phyloP scores from a whole-genome alignment of 2,329 filamentous ascomycete species.

The Atkinsonella hypoxylon region DNA sequence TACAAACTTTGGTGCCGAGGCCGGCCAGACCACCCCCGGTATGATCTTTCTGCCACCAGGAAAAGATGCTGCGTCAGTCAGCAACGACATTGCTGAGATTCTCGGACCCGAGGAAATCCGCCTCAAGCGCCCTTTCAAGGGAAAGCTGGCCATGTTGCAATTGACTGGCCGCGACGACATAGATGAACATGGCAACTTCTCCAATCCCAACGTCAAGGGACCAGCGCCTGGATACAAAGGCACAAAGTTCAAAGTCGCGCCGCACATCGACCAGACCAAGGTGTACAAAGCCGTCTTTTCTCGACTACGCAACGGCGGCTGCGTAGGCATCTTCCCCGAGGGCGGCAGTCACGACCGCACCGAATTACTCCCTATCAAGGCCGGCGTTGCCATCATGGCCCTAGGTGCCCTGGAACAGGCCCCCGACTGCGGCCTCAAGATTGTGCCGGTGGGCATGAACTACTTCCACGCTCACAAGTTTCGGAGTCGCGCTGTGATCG shows the following conservation, averaged over 20 bases:
- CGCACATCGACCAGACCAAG: conserved; percentile 85
- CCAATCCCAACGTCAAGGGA: conserved; percentile 40
- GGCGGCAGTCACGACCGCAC: conserved; percentile 92
- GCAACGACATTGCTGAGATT: conserved; percentile 74
- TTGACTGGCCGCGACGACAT: conserved; percentile 71
- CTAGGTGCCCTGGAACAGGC: conserved; percentile 77
- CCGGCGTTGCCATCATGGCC: conserved; percentile 96
- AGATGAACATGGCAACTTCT: conserved; percentile 51
- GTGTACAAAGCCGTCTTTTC: conserved; percentile 92
- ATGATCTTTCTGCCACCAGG: conserved; percentile 77
- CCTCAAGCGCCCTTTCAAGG: conserved; percentile 79
- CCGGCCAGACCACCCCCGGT: conserved; percentile 64
- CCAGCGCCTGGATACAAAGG: conserved; percentile 56
- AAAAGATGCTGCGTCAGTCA: conserved; percentile 65
- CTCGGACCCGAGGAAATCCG: conserved; percentile 68
- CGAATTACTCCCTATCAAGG: conserved; percentile 83
- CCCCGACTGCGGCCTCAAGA: conserved; percentile 80
- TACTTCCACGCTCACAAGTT: conserved; percentile 99
- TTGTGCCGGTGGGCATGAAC: conserved; percentile 97
- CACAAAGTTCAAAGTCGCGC: conserved; percentile 75
- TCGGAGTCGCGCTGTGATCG: conserved; percentile 85
- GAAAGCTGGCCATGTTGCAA: conserved; percentile 61
- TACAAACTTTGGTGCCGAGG: conserved; percentile 64
- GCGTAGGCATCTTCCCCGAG: conserved; percentile 94
- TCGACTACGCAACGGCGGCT: conserved; percentile 69